Conservation (phyloP, 306 rosid species). For the Neltuma alba region DNA sequence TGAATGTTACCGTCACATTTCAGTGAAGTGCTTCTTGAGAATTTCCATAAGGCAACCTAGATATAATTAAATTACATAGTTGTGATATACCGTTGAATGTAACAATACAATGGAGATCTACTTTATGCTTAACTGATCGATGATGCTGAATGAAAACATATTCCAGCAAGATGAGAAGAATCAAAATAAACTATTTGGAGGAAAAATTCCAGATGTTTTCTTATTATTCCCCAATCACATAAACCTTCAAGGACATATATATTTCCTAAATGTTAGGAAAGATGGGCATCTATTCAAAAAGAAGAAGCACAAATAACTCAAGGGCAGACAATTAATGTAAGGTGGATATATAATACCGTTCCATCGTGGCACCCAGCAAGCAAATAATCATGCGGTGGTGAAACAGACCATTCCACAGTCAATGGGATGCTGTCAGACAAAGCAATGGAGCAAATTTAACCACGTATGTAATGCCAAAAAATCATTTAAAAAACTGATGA, state of each 20-base stretch:
- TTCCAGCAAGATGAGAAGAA: slow-evolving; percentile 7
- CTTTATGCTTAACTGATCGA: slow-evolving; percentile 6
- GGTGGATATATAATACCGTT: slow-evolving; percentile 55
- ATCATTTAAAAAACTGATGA: neutral
- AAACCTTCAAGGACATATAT: slow-evolving; percentile 30
- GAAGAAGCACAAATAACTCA: slow-evolving; percentile 25
- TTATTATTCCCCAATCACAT: slow-evolving; percentile 1
- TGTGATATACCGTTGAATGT: slow-evolving; percentile 22
- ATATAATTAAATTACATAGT: slow-evolving; percentile 41
- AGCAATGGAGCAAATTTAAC: slow-evolving; percentile 33
- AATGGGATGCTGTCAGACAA: slow-evolving; percentile 77
- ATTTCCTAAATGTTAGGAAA: slow-evolving; percentile 23
- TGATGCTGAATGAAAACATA: slow-evolving; percentile 4
- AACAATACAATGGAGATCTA: slow-evolving; percentile 19
- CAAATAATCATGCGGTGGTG: slow-evolving; percentile 75
- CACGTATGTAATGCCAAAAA: slow-evolving; percentile 19
- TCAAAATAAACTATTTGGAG: neutral
- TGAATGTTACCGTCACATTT: slow-evolving; percentile 56
- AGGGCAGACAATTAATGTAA: slow-evolving; percentile 1
- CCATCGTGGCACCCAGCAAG: slow-evolving; percentile 98
- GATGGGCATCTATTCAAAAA: slow-evolving; percentile 2
- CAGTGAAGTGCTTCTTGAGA: slow-evolving; percentile 56
- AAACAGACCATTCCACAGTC: slow-evolving; percentile 90
- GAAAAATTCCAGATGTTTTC: neutral
- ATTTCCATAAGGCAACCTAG: slow-evolving; percentile 95